Conservation (phyloP, 2,329 filamentous ascomycete genomes). For the Penicillium brasilianum region DNA sequence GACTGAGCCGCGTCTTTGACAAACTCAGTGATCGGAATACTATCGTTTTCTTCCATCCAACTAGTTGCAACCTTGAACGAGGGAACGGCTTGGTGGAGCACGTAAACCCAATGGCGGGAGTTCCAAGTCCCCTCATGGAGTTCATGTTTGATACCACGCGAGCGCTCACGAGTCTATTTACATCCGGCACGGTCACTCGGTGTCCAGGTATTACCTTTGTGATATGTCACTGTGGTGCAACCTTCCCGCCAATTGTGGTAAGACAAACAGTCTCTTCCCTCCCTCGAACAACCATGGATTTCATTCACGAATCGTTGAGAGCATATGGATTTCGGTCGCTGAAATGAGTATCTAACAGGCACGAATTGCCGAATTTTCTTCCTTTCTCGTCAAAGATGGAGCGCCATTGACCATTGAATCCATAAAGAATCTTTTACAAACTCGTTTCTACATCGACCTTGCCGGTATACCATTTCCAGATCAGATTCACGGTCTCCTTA, state of each 20-base stretch:
- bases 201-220: conserved; percentile 32
- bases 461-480: conserved; percentile 58
- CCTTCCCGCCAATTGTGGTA: conserved; percentile 37
- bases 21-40: conserved; percentile 54
- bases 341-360: not conserved
- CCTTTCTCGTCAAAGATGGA: conserved; percentile 2
- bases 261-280: not conserved
- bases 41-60: conserved; percentile 62
- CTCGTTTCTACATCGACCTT: conserved; percentile 59
- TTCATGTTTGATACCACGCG: conserved; percentile 37
- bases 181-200: conserved; percentile 26
- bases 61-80: conserved; percentile 36
- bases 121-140: conserved; percentile 33
- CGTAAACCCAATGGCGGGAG: conserved; percentile 21
- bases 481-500: conserved; percentile 56
- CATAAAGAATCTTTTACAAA: conserved; percentile 26
- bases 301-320: no score
- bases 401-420: conserved; percentile 15
- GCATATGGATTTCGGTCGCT: not conserved
- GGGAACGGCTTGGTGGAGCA: conserved; percentile 12
- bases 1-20: conserved; percentile 54
- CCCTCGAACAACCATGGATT: no score
- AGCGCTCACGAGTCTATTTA: conserved; percentile 33
- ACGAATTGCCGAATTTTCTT: conserved; percentile 30
- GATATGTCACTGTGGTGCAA: conserved; percentile 33